Base-by-base conservation (phyloP, 2,329 filamentous ascomycete species). In the Aphanoascus verrucosus region DNA sequence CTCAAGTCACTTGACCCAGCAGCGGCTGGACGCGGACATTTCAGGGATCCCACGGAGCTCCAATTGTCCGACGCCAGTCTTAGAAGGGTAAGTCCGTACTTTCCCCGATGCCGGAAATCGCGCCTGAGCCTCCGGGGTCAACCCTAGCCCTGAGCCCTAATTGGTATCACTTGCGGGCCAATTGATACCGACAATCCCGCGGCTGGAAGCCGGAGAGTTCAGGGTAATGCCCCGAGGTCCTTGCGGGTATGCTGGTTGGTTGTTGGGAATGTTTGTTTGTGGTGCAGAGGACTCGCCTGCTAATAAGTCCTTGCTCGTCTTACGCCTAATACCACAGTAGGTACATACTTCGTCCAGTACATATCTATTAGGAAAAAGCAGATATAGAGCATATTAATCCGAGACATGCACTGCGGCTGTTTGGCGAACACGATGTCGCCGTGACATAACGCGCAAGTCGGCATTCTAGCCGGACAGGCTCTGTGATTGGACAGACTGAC, bases 141-240 rank as follows among this genome's bases (percentile, higher is more conserved):
- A 46, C 50, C 50, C 50, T 52, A 52, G 41, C 50, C 50, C 50
- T 52, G 42, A 52, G 50, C 50, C 50, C 50, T 52, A 52, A 52
- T 34, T 37, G 7, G 28, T 8, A 48, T 14, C 4, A 14, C 4
- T 7, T 11, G 12, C 15, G 31, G 15, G 14, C 34, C 14, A 12
- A n/a, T 12, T n/a, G 9, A 15, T 17, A 19, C 38, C 38, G 6
- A 41, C 15, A 15, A 41, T 41, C 38, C 38, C 38, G 15, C n/a
- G 38, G 19, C n/a, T 19, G 15, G 11, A 19, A 41, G 11, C 19
- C 19, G n/a, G n/a, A 37, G 35, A 37, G 35, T 12, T n/a, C 5
- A 11, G n/a, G 35, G n/a, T 2, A 37, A 12, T 4, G 35, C 35
- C 35, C 35, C 35, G 35, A 37, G 5, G 7, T 28, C 23, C 23